These are phyloP conservation scores for Grigorovia transvaalensis DNA, from an alignment of 805 yeast genomes.

Conservation along the genomic window DNA sequence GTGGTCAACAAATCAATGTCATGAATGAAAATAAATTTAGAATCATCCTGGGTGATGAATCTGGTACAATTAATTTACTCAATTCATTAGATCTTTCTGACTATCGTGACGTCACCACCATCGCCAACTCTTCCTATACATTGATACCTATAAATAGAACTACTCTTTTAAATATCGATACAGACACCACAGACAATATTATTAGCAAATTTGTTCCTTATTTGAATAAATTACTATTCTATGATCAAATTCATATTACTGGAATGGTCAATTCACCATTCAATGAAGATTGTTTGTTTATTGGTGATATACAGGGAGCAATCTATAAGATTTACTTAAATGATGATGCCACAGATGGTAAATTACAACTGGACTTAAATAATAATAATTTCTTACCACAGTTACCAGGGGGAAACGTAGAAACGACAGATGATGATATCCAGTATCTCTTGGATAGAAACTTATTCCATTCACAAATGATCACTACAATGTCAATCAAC, in stretches of 20 bases:
- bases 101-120: background rate
- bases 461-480: constrained; percentile 16
- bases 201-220: background rate
- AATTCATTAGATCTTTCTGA: constrained; percentile 11
- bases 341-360: constrained; percentile 4
- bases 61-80: constrained; percentile 14
- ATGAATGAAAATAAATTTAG: constrained; percentile 13
- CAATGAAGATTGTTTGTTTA: constrained; percentile 14
- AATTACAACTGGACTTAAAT: constrained; percentile 1
- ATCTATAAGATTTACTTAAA: constrained; percentile 15
- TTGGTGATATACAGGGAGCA: constrained; percentile 23
- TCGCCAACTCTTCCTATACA: background rate
- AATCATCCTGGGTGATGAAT: constrained; percentile 12
- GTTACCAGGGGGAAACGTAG: background rate
- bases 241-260: constrained; percentile 2
- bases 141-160: background rate
- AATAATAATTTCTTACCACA: constrained; percentile 20
- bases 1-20: constrained; percentile 12
- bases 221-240: background rate
- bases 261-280: constrained; percentile 8
- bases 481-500: constrained; percentile 12
- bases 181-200: background rate
- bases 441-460: background rate
- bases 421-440: background rate
- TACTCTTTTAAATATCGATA: background rate